Base-by-base conservation (phyloP, 1,284 basidiomycete genomes). In the Rhodotorula sp. region DNA sequence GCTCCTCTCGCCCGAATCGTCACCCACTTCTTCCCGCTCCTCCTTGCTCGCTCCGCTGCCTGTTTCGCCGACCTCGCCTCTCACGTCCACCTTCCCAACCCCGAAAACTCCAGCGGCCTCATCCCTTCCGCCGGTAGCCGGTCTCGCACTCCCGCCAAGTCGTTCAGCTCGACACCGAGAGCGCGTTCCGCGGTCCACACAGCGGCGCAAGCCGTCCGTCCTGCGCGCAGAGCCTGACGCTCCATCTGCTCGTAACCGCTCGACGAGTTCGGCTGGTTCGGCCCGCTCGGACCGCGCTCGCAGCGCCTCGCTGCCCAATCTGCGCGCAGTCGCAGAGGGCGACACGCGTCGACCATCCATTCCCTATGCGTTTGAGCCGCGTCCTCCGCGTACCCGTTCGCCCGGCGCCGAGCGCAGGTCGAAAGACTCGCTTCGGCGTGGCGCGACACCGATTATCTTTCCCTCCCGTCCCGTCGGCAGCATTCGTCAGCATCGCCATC, bases 11-110 rank as follows among this genome's bases (percentile, higher is more conserved):
- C 23, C 46, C 54, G 41, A 4, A 13, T n/a, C 56, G 57, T 25
- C 21, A 44, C n/a, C 57, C 7, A 25, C 57, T 4, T 16, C 14
- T n/a, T 46, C 44, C 7, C 14, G n/a, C 8, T n/a, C 57, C 8
- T 58, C 44, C 4, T 44, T 58, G n/a, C 4, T 45, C 14, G 44
- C n/a, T 13, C 57, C 57, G 5, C 46, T 49, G 3, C 68, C 68
- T 3, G 53, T 66, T 64, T 57, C 60, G 23, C 68, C 68, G 1
- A 66, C 64, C 9, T 66, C 68, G 7, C 68, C 68, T 12, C 13
- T 66, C 44, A 45, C 55, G n/a, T 54, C 61, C 1, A 27, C 56
- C 9, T 61, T 49, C 9, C 12, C 42, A 0, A 3, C 55, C 9
- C 48, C 60, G 14, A n/a, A 27, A 7, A 44, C 41, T 3, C 54